Conservation (phyloP, 176 grass and related monocot genomes). For the Phoenix dactylifera region DNA sequence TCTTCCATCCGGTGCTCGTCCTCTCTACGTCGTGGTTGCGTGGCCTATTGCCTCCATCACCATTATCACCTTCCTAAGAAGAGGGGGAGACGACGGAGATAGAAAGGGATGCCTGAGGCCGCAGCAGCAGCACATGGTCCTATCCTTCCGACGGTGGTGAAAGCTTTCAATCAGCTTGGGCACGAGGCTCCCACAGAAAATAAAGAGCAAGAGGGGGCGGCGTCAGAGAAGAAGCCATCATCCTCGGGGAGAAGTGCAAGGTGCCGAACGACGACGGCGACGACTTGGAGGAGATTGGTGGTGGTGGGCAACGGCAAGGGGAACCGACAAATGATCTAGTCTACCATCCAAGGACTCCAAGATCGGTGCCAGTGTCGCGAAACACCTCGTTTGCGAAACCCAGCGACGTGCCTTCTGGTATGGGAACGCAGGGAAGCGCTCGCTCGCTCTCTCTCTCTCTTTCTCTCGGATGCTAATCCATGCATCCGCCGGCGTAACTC, state of each 20-base stretch:
- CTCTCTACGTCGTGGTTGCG: slow-evolving; percentile 33
- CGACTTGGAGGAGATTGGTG: slow-evolving; percentile 19
- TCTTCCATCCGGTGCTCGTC: slow-evolving; percentile 23
- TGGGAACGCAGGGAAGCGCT: too few species aligned
- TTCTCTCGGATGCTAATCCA: too few species aligned
- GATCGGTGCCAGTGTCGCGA: too few species aligned
- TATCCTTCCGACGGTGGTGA: slow-evolving; percentile 26
- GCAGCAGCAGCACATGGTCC: slow-evolving; percentile 58
- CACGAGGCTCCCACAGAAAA: slow-evolving; percentile 51
- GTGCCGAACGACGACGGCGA: slow-evolving; percentile 42
- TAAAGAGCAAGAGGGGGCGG: slow-evolving; percentile 51
- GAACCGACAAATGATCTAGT: too few species aligned
- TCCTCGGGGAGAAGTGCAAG: slow-evolving; percentile 76
- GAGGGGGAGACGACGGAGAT: slow-evolving; percentile 14
- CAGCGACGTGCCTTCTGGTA: too few species aligned
- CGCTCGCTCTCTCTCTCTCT: too few species aligned
- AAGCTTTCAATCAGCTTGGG: slow-evolving; percentile 49
- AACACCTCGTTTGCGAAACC: too few species aligned
- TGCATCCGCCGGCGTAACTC: too few species aligned
- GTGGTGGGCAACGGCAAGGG: background rate
- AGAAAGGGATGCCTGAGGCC: slow-evolving; percentile 36
- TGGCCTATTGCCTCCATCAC: slow-evolving; percentile 42
- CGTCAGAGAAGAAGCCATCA: slow-evolving; percentile 79
- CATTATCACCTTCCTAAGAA: slow-evolving; percentile 37
- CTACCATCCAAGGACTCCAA: too few species aligned